Base-by-base conservation (phyloP, 2,329 filamentous ascomycete genomes). In the Alternaria brassicae region DNA sequence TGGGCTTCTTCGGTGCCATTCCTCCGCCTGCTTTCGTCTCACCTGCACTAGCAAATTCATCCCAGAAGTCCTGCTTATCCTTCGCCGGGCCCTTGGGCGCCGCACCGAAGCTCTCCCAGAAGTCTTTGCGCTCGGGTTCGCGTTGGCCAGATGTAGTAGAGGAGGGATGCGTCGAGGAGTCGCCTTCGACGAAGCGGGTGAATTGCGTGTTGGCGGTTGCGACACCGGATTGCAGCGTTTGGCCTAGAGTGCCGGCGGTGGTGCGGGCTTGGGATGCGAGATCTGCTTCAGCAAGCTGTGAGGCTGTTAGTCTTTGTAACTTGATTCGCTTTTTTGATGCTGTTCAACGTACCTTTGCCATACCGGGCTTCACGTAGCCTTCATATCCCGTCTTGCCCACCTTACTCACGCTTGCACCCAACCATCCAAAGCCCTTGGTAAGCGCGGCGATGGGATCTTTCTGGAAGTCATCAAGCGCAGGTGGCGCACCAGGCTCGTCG, bases 381-480 rank as follows among this genome's bases (percentile, higher is more conserved):
- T 95, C 90, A 76, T 97, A 96, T 23, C 97, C 90, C 15, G 88
- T 91, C 83, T 96, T 96, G 36, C 93, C 95, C 65, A 91, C 91
- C 83, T 95, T 97, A 25, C 88, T 89, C 40, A 98, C 92, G 12
- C 92, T 93, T 32, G 88, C 90, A 17, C 92, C 87, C 73, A 98
- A 92, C 93, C 95, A 98, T 8, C 94, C 94, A 72, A 98, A 96
- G 0, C 94, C 91, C 79, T 96, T 97, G 27, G 89, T 92, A 69
- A 99, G 79, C 15, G 94, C 93, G 1, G 87, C 93, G 63, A 98
- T 83, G 0, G 95, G 93, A 75, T 99, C 95, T 74, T 89, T 91
- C 78, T 97, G 92, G 73, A 98, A 87, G 54, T 98, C 94, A 54
- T 95, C 90, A n/a, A 95, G 81, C 12, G 88, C 88, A 0, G 91